Conservation (phyloP, 257 asterid species). For the Lithospermum erythrorhizon region DNA sequence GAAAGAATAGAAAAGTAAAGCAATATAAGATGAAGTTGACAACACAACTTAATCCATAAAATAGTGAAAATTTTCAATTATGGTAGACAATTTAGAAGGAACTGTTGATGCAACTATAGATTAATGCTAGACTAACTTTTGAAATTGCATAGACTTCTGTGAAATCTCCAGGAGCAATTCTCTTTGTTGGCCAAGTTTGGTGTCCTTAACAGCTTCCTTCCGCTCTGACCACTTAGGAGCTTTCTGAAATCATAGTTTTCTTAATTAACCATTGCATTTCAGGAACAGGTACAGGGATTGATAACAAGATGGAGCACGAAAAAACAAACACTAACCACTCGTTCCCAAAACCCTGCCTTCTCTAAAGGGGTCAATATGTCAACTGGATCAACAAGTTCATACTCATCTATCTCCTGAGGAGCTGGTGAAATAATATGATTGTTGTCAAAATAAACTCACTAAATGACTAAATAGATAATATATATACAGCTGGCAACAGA, state of each 20-base stretch:
- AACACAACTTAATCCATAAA: too few species aligned
- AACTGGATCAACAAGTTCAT: conserved; percentile 97
- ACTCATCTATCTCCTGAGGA: conserved; percentile 95
- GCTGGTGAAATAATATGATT: conserved; percentile 37
- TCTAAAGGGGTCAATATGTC: conserved; percentile 90
- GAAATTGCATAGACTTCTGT: conserved; percentile 83
- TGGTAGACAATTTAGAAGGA: neutral
- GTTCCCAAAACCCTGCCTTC: conserved; percentile 98
- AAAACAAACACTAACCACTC: conserved; percentile 59
- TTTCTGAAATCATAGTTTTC: conserved; percentile 44
- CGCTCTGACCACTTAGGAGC: conserved; percentile 99
- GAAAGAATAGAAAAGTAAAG: too few species aligned
- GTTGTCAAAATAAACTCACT: too few species aligned
- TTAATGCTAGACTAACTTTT: conserved; percentile 39
- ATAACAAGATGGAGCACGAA: conserved; percentile 5
- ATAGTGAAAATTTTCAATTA: neutral
- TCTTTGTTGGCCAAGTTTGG: conserved; percentile 89
- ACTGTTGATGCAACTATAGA: neutral
- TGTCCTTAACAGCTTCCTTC: conserved; percentile 93
- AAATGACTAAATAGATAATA: too few species aligned
- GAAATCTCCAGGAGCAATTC: conserved; percentile 97
- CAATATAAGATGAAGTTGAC: too few species aligned
- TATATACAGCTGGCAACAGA: conserved; percentile 58
- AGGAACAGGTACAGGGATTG: neutral
- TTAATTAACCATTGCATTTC: conserved; percentile 9